Percentiles rank a stretch among this genome's conserved stretches.
phyloP scores from a whole-genome alignment of 768 basidiomycete genomes.

The Panus rudis region DNA sequence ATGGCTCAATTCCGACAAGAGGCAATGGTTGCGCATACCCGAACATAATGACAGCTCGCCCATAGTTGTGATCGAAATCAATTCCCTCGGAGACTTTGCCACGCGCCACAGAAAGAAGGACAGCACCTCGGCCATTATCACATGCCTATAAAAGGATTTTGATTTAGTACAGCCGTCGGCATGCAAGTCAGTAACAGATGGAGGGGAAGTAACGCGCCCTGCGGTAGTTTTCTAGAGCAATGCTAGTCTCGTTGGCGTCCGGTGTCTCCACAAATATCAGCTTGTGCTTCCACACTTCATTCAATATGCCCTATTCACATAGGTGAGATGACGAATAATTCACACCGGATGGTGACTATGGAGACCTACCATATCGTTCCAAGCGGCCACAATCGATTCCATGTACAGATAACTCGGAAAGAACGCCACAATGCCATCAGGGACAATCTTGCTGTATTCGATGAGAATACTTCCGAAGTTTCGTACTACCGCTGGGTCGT shows the following conservation, averaged over 20 bases:
- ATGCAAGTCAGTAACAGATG: too few relatives aligned
- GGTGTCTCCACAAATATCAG: constrained; percentile 99
- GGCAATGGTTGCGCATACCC: constrained; percentile 49
- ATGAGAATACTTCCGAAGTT: constrained; percentile 98
- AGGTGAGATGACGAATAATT: not conserved
- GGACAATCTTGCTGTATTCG: constrained; percentile 96
- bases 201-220: constrained; percentile 43
- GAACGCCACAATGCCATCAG: constrained; percentile 98
- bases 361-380: constrained; percentile 98
- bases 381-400: constrained; percentile 99
- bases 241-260: constrained; percentile 97
- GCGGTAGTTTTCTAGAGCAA: constrained; percentile 95
- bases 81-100: constrained; percentile 99
- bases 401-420: constrained; percentile 99
- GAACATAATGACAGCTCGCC: constrained; percentile 99
- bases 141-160: constrained; percentile 69
- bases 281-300: constrained; percentile 99
- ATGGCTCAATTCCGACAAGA: constrained; percentile 1
- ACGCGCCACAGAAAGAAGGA: constrained; percentile 92
- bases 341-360: constrained; percentile 10
- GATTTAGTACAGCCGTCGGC: too few relatives aligned
- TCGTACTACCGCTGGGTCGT: constrained; percentile 97
- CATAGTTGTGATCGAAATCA: constrained; percentile 99
- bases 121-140: constrained; percentile 96
- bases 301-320: constrained; percentile 77